These are phyloP conservation scores for Scutellaria minor DNA, from an alignment of 257 asterid species.

Conservation along the genomic window DNA sequence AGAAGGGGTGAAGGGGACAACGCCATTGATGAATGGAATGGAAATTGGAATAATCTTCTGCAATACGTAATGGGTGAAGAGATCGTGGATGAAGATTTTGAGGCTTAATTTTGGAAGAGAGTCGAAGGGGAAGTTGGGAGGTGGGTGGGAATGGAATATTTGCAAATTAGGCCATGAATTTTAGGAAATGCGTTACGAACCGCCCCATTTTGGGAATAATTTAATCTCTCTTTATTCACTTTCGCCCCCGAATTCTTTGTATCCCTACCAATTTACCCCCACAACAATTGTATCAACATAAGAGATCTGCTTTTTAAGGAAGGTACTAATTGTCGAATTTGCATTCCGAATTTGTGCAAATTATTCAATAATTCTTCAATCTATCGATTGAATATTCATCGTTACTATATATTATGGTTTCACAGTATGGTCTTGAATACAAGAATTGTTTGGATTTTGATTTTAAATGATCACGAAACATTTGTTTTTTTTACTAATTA, in stretches of 20 bases:
- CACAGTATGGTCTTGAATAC: too few relatives aligned
- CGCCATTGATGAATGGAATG: constrained; percentile 37
- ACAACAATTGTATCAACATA: too few relatives aligned
- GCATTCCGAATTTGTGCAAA: too few relatives aligned
- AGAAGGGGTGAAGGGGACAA: constrained; percentile 34
- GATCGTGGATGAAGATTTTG: constrained; percentile 5
- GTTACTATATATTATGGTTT: too few relatives aligned
- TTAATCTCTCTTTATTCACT: background rate
- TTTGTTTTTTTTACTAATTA: too few relatives aligned
- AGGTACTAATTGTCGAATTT: too few relatives aligned
- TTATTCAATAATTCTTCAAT: too few relatives aligned
- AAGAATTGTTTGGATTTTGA: too few relatives aligned
- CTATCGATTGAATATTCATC: too few relatives aligned
- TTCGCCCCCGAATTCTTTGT: background rate
- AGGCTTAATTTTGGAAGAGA: constrained; percentile 9
- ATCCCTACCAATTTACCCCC: too few relatives aligned
- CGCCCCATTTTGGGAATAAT: background rate
- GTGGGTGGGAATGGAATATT: background rate
- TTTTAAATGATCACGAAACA: too few relatives aligned
- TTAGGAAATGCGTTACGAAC: constrained; percentile 27
- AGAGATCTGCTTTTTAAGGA: too few relatives aligned
- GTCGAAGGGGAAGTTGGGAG: background rate
- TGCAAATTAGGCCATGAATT: constrained; percentile 29
- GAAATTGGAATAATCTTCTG: constrained; percentile 17
- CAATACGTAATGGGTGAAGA: constrained; percentile 23